These are phyloP conservation scores for Neurospora sp. DNA, from an alignment of 2,329 filamentous ascomycete species.

Conservation along the genomic window DNA sequence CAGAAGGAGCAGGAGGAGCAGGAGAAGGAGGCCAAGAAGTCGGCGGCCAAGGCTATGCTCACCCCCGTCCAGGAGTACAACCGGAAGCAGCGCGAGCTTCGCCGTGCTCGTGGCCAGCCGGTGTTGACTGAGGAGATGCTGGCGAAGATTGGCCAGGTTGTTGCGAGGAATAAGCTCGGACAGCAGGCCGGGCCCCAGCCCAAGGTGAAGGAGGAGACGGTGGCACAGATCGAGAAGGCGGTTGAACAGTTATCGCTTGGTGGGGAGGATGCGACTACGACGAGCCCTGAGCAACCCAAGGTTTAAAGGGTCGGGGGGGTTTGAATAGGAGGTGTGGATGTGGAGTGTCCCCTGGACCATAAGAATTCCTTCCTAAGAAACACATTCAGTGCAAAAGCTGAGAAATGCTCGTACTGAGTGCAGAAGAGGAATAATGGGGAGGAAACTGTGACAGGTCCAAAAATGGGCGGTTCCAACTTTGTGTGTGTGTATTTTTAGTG, in stretches of 20 bases:
- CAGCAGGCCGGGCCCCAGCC: neutral
- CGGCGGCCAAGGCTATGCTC: slow-evolving; percentile 31
- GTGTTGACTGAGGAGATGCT: slow-evolving; percentile 49
- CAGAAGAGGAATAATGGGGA: neutral
- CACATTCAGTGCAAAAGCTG: neutral
- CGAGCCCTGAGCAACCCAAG: neutral
- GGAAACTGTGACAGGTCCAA: neutral
- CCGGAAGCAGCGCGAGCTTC: slow-evolving; percentile 40
- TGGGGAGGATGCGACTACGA: slow-evolving; percentile 2
- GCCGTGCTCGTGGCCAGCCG: slow-evolving; percentile 44
- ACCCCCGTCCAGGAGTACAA: slow-evolving; percentile 53
- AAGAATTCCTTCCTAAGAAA: neutral
- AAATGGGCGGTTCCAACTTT: neutral
- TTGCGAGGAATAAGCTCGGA: slow-evolving; percentile 36
- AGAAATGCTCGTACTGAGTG: neutral
- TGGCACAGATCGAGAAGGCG: slow-evolving; percentile 13
- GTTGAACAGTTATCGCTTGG: slow-evolving; percentile 15
- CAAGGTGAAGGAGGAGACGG: slow-evolving; percentile 1
- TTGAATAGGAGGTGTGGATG: neutral
- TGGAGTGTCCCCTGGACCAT: neutral
- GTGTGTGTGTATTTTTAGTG: neutral
- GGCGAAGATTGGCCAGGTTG: slow-evolving; percentile 52
- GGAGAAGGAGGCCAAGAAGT: slow-evolving; percentile 28
- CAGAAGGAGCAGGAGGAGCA: slow-evolving; percentile 31
- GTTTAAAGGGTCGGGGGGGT: neutral